Percentiles rank a stretch among this genome's conserved stretches.
Evolutionary conservation across 306 rosid genomes (phyloP).

Genomic region (Pyrus communis): DNA sequence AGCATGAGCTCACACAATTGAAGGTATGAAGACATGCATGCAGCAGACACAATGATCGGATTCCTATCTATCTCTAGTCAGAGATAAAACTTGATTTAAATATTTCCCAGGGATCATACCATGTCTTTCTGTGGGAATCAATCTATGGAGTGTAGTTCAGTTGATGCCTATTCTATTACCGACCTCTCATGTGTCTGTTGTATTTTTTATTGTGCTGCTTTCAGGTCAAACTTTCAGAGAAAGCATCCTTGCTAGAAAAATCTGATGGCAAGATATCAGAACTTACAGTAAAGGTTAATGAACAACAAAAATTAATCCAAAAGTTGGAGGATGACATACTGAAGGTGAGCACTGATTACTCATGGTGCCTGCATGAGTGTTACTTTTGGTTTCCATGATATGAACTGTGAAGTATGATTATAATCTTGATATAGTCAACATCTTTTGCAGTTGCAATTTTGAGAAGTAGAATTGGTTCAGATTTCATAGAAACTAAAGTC

Average conservation of each 20-base stretch:
- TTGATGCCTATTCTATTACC: background rate
- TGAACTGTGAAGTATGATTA: background rate
- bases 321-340: constrained; percentile 95
- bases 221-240: constrained; percentile 81
- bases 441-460: background rate
- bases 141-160: background rate
- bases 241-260: constrained; percentile 57
- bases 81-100: too few species aligned
- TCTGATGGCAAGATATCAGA: constrained; percentile 64
- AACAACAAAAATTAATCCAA: constrained; percentile 76
- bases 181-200: background rate
- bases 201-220: constrained; percentile 18
- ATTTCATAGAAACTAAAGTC: background rate
- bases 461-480: background rate
- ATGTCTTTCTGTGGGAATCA: background rate
- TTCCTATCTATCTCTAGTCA: background rate
- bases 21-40: constrained; percentile 42
- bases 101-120: too few species aligned
- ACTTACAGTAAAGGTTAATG: constrained; percentile 58
- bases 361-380: background rate
- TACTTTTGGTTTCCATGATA: constrained; percentile 9
- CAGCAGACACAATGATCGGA: background rate
- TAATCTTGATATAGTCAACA: background rate
- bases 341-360: constrained; percentile 51
- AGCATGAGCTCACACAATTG: constrained; percentile 85